Base-by-base conservation (phyloP, 345 rosid species). In the Ceriops tagal region DNA sequence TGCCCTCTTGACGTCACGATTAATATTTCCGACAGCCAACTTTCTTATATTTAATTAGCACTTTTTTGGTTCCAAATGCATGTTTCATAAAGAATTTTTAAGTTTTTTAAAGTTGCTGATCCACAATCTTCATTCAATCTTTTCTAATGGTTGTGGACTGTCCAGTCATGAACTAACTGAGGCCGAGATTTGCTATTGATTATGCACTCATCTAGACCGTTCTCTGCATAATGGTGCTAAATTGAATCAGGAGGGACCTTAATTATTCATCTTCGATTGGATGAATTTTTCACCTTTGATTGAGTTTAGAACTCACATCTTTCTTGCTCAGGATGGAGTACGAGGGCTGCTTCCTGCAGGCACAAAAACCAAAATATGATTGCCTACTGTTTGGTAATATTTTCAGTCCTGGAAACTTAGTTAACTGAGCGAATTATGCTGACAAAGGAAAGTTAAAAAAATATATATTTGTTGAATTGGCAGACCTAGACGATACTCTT, bases 401-500 rank as follows among this genome's bases (percentile, higher is more conserved):
- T 28, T 73, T 27, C n/a, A 21, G 7, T 57, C 28, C 31, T 4
- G 27, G 3, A 28, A 20, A 6, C 20, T 31, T 62, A 5, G 10
- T 43, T 31, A 39, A 51, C 27, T 34, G 6, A 39, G 3, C 53
- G 24, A 53, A 60, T 16, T 51, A 5, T 27, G 59, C 26, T 56
- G 26, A 30, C 15, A 31, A 13, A 15, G 5, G 16, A 6, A 24
- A 37, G 10, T n/a, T 43, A 16, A 57, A 16, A 51, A 35, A 77
- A 20, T 19, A 10, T 7, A 20, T 19, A 10, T 7, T 57, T 55
- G 59, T 56, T 56, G 21, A 57, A 39, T 62, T 24, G 62, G 66
- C 73, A 77, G 80, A 77, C 67, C 73, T 77, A 11, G 80, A 77
- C 58, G 80, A 77, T 43, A 77, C 80, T 58, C 80, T 77, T 57